A percentile compares a stretch with the other conserved stretches of the same genome.
Conservation (phyloP, 225 moss, liverwort and hornwort species). For the Ulota crispa region DNA sequence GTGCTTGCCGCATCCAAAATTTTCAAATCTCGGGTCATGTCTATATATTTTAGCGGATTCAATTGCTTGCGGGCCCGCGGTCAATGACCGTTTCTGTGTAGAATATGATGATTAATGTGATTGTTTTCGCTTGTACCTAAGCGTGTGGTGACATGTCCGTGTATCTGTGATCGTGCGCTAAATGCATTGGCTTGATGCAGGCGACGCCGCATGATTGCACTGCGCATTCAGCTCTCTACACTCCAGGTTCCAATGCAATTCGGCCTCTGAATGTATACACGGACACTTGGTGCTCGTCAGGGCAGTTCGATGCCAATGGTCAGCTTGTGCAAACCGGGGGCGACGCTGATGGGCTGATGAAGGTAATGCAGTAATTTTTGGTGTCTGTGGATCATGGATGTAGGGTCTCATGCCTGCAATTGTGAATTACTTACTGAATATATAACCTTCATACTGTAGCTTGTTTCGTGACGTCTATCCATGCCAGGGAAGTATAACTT, state of each 20-base stretch:
- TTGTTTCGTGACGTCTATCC: not conserved
- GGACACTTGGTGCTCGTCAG: slow-evolving; percentile 82
- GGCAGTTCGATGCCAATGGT: slow-evolving; percentile 60
- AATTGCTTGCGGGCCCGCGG: not conserved
- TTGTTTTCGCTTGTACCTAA: not conserved
- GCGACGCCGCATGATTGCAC: slow-evolving; percentile 55
- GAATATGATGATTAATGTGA: not conserved
- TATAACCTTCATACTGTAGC: not conserved
- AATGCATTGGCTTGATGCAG: slow-evolving; percentile 26
- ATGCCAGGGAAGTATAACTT: too few relatives aligned
- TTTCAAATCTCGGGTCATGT: not conserved
- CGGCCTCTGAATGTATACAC: slow-evolving; percentile 63
- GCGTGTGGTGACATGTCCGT: not conserved
- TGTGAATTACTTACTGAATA: not conserved
- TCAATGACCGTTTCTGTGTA: not conserved
- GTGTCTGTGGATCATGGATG: not conserved
- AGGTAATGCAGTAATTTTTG: slow-evolving; percentile 11
- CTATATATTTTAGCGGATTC: not conserved
- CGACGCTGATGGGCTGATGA: slow-evolving; percentile 50
- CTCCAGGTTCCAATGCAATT: slow-evolving; percentile 47
- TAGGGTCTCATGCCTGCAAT: not conserved
- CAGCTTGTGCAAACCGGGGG: slow-evolving; percentile 77
- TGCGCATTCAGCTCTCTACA: slow-evolving; percentile 70
- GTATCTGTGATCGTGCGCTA: not conserved
- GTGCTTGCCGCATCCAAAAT: not conserved